These are phyloP conservation scores for Aureobasidium namibiae DNA, from an alignment of 2,329 filamentous ascomycete genomes.

Conservation along the genomic window DNA sequence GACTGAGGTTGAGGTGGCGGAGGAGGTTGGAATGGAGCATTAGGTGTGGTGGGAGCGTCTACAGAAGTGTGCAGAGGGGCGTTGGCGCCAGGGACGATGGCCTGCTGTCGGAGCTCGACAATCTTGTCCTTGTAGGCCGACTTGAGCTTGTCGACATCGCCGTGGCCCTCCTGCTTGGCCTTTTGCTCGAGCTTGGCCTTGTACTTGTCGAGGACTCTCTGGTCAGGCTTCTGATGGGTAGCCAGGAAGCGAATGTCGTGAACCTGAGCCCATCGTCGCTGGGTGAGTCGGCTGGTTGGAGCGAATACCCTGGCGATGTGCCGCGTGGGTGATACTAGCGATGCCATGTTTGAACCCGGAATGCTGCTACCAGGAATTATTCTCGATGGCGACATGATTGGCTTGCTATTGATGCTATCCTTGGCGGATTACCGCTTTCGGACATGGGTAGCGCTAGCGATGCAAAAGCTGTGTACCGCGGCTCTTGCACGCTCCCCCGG, in stretches of 20 bases:
- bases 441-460: background rate
- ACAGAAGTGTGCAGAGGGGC: slow-evolving; percentile 30
- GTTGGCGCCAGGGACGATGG: slow-evolving; percentile 46
- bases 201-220: slow-evolving; percentile 71
- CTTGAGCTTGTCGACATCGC: slow-evolving; percentile 67
- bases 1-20: slow-evolving; percentile 28
- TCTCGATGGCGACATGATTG: background rate
- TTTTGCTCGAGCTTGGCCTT: slow-evolving; percentile 75
- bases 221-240: slow-evolving; percentile 60
- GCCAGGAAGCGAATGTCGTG: slow-evolving; percentile 86
- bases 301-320: slow-evolving; percentile 2
- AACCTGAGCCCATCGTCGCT: slow-evolving; percentile 83
- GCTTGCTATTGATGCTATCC: background rate
- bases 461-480: slow-evolving; percentile 5
- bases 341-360: slow-evolving; percentile 4
- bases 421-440: background rate
- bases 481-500: no score
- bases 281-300: slow-evolving; percentile 29
- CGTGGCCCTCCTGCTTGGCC: slow-evolving; percentile 62
- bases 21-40: slow-evolving; percentile 27
- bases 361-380: background rate
- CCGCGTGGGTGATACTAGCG: background rate
- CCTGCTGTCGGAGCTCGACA: slow-evolving; percentile 57
- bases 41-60: slow-evolving; percentile 16
- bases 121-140: slow-evolving; percentile 83